Evolutionary conservation across 768 basidiomycete species (phyloP), one percentile per base, ranked within the genome.

Genomic region (Leccinum sublutescens): DNA sequence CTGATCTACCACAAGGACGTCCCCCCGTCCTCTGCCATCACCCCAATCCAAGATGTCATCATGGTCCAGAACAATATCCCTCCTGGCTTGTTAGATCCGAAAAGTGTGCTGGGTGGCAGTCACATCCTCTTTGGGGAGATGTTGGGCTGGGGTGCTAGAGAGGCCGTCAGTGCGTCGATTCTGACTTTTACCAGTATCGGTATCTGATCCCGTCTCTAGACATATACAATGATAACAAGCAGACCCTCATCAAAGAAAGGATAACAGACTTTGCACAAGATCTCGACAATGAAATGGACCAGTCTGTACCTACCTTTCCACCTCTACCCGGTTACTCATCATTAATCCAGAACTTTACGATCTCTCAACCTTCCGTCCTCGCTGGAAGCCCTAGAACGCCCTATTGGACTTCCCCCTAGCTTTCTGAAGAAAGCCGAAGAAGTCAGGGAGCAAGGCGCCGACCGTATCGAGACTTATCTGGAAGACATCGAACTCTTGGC

Each of bases 1-100:
- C 77, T 97, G 7, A 97, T 99, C 40, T 99, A 98, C 75, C 93
- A 97, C 64, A 82, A 92, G 53, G 88, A 92, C 57, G 79, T 96
- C 1, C 94, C 95, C 1, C 77, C 93, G 0, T 66, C 82, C 4
- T 84, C 88, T 2, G 81, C 87, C 15, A 81, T 97, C 7, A 75
- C 86, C 0, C 69, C 80, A 0, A 85, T 98, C 52, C 76, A 79
- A 31, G 85, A 85, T 38, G 84, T 85, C 2, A 74, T 82, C 10
- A 82, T 98, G 68, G 89, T 86, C 34, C 81, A 85, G 60, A 71
- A 85, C 2, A 80, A 73, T 15, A 66, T 85, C 2, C 85, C 87
- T 0, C 72, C 77, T 1, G 87, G 79, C 2, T 68, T 94, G 38
- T 69, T 70, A 15, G 83, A 92, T 66, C 88, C 87, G 19, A 78